Base-by-base conservation (phyloP, 805 yeast genomes). In the Candida sithepensis region DNA sequence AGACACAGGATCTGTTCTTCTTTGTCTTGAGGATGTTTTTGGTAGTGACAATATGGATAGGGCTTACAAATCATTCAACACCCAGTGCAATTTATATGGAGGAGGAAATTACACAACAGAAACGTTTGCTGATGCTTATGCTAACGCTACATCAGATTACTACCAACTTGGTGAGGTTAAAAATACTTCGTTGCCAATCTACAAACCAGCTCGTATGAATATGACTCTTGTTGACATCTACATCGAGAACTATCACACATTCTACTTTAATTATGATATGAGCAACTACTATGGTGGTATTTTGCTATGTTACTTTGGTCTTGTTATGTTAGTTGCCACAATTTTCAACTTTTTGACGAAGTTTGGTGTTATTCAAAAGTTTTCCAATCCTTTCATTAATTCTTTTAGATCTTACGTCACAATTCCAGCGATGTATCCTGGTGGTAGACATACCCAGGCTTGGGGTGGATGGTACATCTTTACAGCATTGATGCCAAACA, bases 381-480 rank as follows among this genome's bases (percentile, higher is more conserved):
- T 69, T 14, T 67, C 59, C 20, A 68, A 61, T 48, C 64, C 66
- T 2, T n/a, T 60, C 4, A 48, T 68, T 4, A 73, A 69, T 44
- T 48, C 59, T 51, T 49, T 69, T 39, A 60, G 78, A 48, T 60
- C 63, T 7, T 52, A 59, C 22, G 36, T 74, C 8, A 60, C 71
- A 0, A 50, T 72, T 3, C 79, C 81, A n/a, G 73, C 80, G 0
- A 42, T 63, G 23, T 30, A 50, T 19, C 60, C 64, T 32, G 48
- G 49, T 8, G 66, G 65, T 30, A 50, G 46, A 22, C 48, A 50
- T 20, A 26, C 57, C 2, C 44, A 53, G 41, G 39, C 48, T 9
- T 50, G 42, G 16, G 63, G 61, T 4, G 40, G 34, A 12, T 54
- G 44, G 45, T 50, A 47, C 19, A 37, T 47, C 14, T 52, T 62